A percentile compares a stretch with the other conserved stretches of the same genome.
phyloP scores from a whole-genome alignment of 164 flowering plant species.

The Magnolia changhungtana region DNA sequence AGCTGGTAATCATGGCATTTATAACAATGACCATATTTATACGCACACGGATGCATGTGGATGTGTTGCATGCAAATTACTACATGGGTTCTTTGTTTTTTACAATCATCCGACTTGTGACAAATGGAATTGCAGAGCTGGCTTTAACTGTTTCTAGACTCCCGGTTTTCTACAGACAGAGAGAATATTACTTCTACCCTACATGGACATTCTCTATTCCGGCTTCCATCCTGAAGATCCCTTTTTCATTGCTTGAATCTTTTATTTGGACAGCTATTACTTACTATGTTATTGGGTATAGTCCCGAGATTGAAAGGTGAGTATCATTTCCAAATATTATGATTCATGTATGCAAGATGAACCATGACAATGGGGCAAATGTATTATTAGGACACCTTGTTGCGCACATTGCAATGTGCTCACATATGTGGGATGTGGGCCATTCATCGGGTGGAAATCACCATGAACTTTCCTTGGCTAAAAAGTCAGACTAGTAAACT shows the following conservation, averaged over 20 bases:
- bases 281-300: conserved; percentile 63
- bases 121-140: conserved; percentile 48
- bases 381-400: no score
- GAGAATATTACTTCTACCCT: conserved; percentile 49
- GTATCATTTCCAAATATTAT: neutral
- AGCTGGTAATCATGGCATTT: conserved; percentile 42
- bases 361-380: neutral
- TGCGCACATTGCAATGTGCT: no score
- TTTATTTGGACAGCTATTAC: conserved; percentile 54
- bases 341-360: neutral
- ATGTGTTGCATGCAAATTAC: conserved; percentile 35
- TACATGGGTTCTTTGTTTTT: conserved; percentile 46
- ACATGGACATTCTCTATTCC: conserved; percentile 67
- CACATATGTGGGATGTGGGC: no score
- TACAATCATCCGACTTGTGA: conserved; percentile 29
- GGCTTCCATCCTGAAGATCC: conserved; percentile 45
- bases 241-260: conserved; percentile 51
- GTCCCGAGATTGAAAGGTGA: conserved; percentile 56
- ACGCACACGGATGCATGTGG: conserved; percentile 31
- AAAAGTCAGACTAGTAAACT: no score
- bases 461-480: no score
- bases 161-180: conserved; percentile 54
- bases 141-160: conserved; percentile 45
- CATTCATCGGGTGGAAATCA: no score
- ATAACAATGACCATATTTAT: conserved; percentile 51